These are phyloP conservation scores for Wallacemonas sp. DNA, from an alignment of 208 protist species.

Conservation along the genomic window DNA sequence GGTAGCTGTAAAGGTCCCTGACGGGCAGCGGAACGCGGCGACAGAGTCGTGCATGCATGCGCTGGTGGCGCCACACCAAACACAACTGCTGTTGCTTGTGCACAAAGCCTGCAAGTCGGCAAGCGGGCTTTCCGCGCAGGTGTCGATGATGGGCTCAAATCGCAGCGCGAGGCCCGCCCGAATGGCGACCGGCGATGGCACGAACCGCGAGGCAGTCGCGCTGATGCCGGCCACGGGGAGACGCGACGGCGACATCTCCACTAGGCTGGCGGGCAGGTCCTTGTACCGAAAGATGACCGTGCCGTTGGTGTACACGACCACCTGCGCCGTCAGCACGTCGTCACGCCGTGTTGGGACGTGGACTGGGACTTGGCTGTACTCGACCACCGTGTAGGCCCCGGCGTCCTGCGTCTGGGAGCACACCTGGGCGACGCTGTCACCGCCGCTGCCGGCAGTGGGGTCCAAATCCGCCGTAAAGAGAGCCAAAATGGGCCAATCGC, in stretches of 20 bases:
- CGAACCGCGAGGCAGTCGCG: conserved; percentile 4
- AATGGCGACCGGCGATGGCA: conserved; percentile 5
- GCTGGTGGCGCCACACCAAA: conserved; percentile 6
- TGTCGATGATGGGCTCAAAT: conserved; percentile 9
- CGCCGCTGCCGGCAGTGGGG: conserved; percentile 1
- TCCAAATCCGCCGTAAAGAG: conserved; percentile 25
- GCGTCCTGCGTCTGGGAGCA: no score
- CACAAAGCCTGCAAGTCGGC: background rate
- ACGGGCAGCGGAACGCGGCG: conserved; percentile 1
- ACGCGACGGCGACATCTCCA: background rate
- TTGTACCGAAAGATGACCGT: conserved; percentile 55
- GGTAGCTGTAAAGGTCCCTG: background rate
- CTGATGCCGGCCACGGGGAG: conserved; percentile 6
- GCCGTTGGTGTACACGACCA: conserved; percentile 40
- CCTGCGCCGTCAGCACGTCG: conserved; percentile 45
- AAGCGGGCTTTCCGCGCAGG: background rate
- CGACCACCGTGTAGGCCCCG: conserved; percentile 15
- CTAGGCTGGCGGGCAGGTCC: conserved; percentile 18
- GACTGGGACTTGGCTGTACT: conserved; percentile 21
- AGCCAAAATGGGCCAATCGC: conserved; percentile 47
- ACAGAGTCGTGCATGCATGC: conserved; percentile 10
- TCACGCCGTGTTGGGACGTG: background rate
- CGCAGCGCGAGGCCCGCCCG: conserved; percentile 1
- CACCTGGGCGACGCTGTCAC: no score
- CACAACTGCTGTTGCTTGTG: background rate